Percentiles rank a stretch among this genome's conserved stretches.
These are phyloP conservation scores for Oryza meridionalis DNA, from an alignment of 176 grass and related monocot genomes.

Conservation along the genomic window DNA sequence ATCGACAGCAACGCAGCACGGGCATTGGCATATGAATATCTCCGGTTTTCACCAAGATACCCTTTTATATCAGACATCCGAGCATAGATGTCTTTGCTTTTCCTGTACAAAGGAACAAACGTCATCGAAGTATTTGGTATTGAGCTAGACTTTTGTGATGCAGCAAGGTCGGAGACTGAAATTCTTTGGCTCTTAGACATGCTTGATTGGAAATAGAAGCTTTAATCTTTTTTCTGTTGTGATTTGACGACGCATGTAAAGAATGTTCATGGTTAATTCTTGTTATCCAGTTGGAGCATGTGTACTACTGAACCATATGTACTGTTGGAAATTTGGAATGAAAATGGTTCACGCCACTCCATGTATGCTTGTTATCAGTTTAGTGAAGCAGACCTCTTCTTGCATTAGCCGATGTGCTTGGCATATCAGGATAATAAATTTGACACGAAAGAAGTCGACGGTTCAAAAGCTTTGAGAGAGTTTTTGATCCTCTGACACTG, in stretches of 20 bases:
- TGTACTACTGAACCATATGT: conserved; percentile 2
- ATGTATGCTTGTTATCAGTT: too few species aligned
- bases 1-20: conserved; percentile 62
- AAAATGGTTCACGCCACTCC: background rate
- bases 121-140: conserved; percentile 71
- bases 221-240: background rate
- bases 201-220: conserved; percentile 83
- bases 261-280: conserved; percentile 33
- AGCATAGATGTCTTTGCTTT: conserved; percentile 78
- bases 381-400: too few species aligned
- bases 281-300: conserved; percentile 24
- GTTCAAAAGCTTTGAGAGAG: too few species aligned
- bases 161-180: conserved; percentile 63
- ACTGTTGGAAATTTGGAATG: background rate
- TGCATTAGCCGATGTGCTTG: too few species aligned
- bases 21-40: conserved; percentile 73
- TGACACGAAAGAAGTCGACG: too few species aligned
- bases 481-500: too few species aligned
- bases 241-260: conserved; percentile 35
- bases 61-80: conserved; percentile 81
- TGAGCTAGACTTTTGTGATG: conserved; percentile 86
- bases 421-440: too few species aligned
- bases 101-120: conserved; percentile 48
- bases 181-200: conserved; percentile 81
- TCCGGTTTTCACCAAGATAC: conserved; percentile 69